A percentile compares a stretch with the other conserved stretches of the same genome.
These are phyloP conservation scores for Magnusiomyces sp. DNA, from an alignment of 1,139 yeast genomes.

Conservation along the genomic window DNA sequence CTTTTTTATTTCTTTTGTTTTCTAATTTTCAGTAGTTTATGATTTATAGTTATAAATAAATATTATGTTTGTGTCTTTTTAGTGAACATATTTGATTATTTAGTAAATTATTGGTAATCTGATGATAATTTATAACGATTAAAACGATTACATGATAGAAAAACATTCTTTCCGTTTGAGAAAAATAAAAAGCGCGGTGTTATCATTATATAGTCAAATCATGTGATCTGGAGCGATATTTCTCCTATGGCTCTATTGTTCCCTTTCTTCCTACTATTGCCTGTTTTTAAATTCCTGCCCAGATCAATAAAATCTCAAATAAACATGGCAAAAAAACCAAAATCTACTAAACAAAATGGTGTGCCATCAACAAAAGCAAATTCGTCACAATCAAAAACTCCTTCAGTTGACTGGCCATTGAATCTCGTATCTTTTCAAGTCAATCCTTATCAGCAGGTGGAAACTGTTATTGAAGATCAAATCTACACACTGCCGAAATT, in stretches of 20 bases:
- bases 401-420: conserved; percentile 17
- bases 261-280: neutral
- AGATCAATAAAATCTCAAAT: conserved; percentile 4
- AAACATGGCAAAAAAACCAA: neutral
- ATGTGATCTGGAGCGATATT: neutral
- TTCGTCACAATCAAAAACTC: neutral
- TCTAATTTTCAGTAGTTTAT: no score
- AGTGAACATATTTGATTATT: no score
- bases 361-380: no score
- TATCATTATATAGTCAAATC: no score
- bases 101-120: no score
- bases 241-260: neutral
- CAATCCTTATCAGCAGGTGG: conserved; percentile 12
- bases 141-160: no score
- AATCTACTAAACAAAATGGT: neutral
- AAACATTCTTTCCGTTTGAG: no score
- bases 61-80: no score
- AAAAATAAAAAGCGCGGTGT: no score
- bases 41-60: no score
- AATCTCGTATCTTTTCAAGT: conserved; percentile 13
- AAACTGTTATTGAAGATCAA: conserved; percentile 29
- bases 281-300: neutral
- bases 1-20: no score
- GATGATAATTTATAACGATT: no score
- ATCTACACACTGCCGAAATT: conserved; percentile 42